A percentile compares a stretch with the other conserved stretches of the same genome.
These are phyloP conservation scores for Acanthamoeba triangularis DNA, from an alignment of 208 protist genomes.

Conservation along the genomic window DNA sequence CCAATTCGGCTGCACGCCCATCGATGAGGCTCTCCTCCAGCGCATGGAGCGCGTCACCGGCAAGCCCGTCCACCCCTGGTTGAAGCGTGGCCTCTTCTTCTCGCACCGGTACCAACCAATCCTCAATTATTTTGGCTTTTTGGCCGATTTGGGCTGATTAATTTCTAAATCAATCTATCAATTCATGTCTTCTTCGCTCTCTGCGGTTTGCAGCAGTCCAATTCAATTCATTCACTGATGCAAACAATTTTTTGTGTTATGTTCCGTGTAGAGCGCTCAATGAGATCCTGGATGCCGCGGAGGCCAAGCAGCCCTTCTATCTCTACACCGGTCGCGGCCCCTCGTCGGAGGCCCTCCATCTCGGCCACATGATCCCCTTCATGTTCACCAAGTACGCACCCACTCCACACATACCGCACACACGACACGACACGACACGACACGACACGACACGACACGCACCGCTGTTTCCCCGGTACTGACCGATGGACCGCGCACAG, in stretches of 20 bases:
- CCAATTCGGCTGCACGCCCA: slow-evolving; percentile 89
- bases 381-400: slow-evolving; percentile 96
- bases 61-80: slow-evolving; percentile 94
- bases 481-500: background rate
- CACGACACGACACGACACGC: too few relatives aligned
- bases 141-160: too few relatives aligned
- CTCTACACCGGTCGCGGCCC: slow-evolving; percentile 99
- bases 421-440: too few relatives aligned
- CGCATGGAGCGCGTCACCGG: slow-evolving; percentile 88
- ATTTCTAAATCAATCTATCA: background rate
- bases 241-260: background rate
- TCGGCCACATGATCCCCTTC: slow-evolving; percentile 99
- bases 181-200: too few relatives aligned
- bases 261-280: slow-evolving; percentile 73
- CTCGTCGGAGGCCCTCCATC: slow-evolving; percentile 97
- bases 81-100: slow-evolving; percentile 97
- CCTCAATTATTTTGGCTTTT: background rate
- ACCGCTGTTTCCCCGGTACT: background rate
- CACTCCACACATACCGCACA: background rate
- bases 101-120: slow-evolving; percentile 95
- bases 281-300: slow-evolving; percentile 94
- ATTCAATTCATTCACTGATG: background rate
- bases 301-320: slow-evolving; percentile 96
- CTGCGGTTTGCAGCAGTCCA: too few relatives aligned
- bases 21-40: slow-evolving; percentile 87